Evolutionary conservation across 352 stramenopile genomes (phyloP).

Genomic region (Phytopythium oedochilum): DNA sequence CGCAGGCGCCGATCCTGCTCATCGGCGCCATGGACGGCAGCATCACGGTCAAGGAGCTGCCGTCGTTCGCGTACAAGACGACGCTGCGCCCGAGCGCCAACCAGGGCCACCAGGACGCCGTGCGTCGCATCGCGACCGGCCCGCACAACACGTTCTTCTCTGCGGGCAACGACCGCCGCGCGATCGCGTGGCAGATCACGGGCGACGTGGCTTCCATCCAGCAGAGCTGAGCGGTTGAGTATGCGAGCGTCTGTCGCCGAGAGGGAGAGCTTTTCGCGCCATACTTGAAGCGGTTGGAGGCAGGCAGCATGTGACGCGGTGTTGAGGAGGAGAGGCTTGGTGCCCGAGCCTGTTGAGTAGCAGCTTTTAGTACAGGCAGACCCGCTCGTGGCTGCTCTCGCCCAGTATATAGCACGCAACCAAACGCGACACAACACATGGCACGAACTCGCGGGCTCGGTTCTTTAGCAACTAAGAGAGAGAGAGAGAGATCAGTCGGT

Average conservation of each 20-base stretch:
- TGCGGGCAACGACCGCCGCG: constrained; percentile 70
- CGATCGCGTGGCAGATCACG: constrained; percentile 86
- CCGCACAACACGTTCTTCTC: constrained; percentile 84
- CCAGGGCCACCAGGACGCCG: constrained; percentile 65
- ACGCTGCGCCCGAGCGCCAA: constrained; percentile 54
- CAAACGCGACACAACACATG: background rate
- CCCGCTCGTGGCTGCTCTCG: background rate
- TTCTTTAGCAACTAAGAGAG: no score
- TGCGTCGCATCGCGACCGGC: constrained; percentile 68
- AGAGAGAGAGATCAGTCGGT: no score
- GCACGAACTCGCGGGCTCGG: background rate
- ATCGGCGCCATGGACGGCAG: constrained; percentile 69
- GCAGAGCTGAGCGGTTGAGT: constrained; percentile 40
- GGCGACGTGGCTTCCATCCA: constrained; percentile 65
- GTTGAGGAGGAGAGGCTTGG: background rate
- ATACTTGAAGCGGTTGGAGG: background rate
- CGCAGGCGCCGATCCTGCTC: constrained; percentile 65
- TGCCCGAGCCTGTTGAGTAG: background rate
- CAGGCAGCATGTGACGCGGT: background rate
- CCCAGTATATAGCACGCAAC: background rate
- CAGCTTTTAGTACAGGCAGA: background rate
- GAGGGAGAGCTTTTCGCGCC: background rate
- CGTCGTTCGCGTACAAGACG: constrained; percentile 83
- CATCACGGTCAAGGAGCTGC: constrained; percentile 82
- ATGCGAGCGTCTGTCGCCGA: background rate